Evolutionary conservation across 202 grass and related monocot genomes (phyloP).

Genomic region (Panicum virgatum): DNA sequence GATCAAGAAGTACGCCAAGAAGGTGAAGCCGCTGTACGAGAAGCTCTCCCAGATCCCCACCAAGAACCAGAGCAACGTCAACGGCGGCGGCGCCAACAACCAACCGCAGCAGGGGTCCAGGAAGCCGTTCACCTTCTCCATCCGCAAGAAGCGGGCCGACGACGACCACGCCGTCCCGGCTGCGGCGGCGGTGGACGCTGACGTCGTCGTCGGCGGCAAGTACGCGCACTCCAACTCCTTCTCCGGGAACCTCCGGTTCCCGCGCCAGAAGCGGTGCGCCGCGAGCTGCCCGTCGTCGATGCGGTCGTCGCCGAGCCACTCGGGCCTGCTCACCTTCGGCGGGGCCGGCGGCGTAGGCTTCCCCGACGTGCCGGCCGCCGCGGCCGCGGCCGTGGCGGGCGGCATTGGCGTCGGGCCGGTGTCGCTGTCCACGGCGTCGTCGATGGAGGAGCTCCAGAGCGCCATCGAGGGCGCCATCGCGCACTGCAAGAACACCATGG

Average conservation of each 20-base stretch:
- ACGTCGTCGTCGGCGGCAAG: slow-evolving; percentile 37
- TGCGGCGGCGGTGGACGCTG: not conserved
- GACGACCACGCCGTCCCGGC: slow-evolving; percentile 18
- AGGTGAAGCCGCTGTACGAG: slow-evolving; percentile 94
- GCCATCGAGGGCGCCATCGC: slow-evolving; percentile 98
- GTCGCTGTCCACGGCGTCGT: slow-evolving; percentile 67
- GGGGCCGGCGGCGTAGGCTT: slow-evolving; percentile 54
- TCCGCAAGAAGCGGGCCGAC: slow-evolving; percentile 60
- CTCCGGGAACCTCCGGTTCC: slow-evolving; percentile 89
- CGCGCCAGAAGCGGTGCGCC: slow-evolving; percentile 67
- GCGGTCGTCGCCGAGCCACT: slow-evolving; percentile 93
- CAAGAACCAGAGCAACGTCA: slow-evolving; percentile 56
- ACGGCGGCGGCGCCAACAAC: not conserved
- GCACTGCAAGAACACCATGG: slow-evolving; percentile 96
- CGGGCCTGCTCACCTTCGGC: slow-evolving; percentile 67
- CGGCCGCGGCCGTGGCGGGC: slow-evolving; percentile 22
- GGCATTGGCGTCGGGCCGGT: slow-evolving; percentile 34
- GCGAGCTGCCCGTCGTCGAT: slow-evolving; percentile 98
- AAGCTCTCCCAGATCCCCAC: slow-evolving; percentile 84
- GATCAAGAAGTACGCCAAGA: slow-evolving; percentile 96
- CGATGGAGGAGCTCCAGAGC: slow-evolving; percentile 94
- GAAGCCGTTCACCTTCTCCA: slow-evolving; percentile 94
- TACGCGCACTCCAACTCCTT: slow-evolving; percentile 83
- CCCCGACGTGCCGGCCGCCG: slow-evolving; percentile 44
- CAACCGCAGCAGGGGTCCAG: slow-evolving; percentile 55